Evolutionary conservation across 352 stramenopile species (phyloP), one percentile per base, ranked within the genome.

Genomic region (Phytophthora agathidicida): DNA sequence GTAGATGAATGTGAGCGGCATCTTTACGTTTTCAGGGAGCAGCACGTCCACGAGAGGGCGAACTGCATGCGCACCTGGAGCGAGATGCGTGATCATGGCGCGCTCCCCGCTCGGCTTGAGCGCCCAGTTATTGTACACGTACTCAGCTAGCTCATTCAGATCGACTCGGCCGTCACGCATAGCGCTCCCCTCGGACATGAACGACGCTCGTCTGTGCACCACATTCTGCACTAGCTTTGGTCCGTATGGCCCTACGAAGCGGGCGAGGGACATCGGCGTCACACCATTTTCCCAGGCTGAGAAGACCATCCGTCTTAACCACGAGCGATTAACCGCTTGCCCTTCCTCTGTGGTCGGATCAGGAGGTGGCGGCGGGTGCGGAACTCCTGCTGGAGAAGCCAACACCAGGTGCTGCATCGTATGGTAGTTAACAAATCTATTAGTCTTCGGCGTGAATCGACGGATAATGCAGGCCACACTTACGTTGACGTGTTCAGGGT

Each of bases 61-160:
- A 7, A 88, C 66, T 8, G 80, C 86, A 23, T 88, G 71, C 5
- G 83, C 86, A 10, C 83, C 80, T 14, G 86, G 86, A 30, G 79
- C 69, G 38, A 95, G 64, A 44, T 95, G 86, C 7, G 83, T 95
- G 9, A 65, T 73, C 79, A 95, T 89, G 14, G 68, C 73, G 26
- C 80, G 77, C 54, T 95, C 86, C 35, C 83, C 81, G 16, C 82
- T 91, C 0, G 79, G 57, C 36, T 93, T 91, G 8, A 92, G 71
- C 2, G 86, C 86, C 86, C 81, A 93, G 64, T 93, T 95, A 69
- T 95, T 70, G 63, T 95, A 95, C 31, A 91, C 73, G 63, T 95
- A 95, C 44, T 89, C 80, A 41, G 58, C 74, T 24, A 95, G 45
- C 30, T 91, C 76, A 3, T 72, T 58, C 9, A 91, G 42, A 36